Base-by-base conservation (phyloP, 2,329 filamentous ascomycete species). In the Pseudogymnoascus sp. region DNA sequence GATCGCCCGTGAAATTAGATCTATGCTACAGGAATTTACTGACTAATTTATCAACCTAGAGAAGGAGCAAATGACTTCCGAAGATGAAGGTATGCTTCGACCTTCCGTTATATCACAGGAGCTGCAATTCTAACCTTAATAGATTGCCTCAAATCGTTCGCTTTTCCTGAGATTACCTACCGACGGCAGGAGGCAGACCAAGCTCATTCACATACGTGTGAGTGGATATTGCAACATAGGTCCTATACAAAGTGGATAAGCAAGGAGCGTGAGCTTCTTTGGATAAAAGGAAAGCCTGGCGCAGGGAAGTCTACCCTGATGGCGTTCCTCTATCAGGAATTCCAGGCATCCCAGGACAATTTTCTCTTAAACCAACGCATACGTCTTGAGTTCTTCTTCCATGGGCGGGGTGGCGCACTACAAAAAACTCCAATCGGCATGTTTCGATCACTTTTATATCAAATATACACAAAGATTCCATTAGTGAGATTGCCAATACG, bases 301-400 rank as follows among this genome's bases (percentile, higher is more conserved):
- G 71, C 72, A 0, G 74, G 75, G 1, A 77, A 78, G 60, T 76
- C 74, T 4, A 77, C 74, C 1, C 61, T 77, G 33, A 66, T 78
- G 57, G 67, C 66, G 35, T 69, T 71, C 63, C 31, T 75, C 1
- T 66, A 77, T 10, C 64, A 73, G 9, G 70, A 71, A 33, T 63
- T 68, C 44, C 39, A 62, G 3, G 41, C 35, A 21, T 17, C 17
- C 17, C 17, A 17, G 17, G 17, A 17, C 17, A 24, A 2, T 7
- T 3, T 17, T 5, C 24, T 5, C 29, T 47, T 6, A 5, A 60
- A 59, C 61, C 13, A 33, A 2, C 40, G 29, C 2, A 37, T 72
- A 5, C 58, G 69, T 4, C 63, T 75, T 8, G 68, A 66, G 0
- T 76, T 76, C 67, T 76, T 76, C 64, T 75, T 77, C 59, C 70